Evolutionary conservation across 306 rosid species (phyloP), one percentile per base, ranked within the genome.

Genomic region (Fragaria iinumae): DNA sequence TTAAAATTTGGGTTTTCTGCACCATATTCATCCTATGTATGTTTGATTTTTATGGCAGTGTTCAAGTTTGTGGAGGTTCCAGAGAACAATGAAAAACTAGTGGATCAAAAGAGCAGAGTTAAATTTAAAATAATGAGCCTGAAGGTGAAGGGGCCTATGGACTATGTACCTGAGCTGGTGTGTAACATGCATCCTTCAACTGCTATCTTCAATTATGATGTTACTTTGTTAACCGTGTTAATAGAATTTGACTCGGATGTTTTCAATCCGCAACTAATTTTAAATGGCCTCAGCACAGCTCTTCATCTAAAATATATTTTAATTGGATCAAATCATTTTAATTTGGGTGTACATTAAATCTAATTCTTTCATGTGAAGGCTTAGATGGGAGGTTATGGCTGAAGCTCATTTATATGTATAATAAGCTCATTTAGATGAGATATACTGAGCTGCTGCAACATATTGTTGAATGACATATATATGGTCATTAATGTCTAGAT

Each of bases 81-180:
- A 0, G 99, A 95, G 84, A 89, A 87, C 76, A 92, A 95, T 81
- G 99, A 95, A 87, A 95, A 86, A 75, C 86, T 89, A 17, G 93
- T 83, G 55, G 89, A 86, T 78, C 87, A 92, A 70, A 96, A 86
- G 89, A 89, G 90, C 85, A 87, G 86, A 83, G 96, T 91, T 74
- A 96, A 96, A 81, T 96, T 96, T 87, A 96, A 96, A 88, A 96
- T 92, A 85, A 96, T 92, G 98, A 96, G 98, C 90, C 86, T 96
- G 90, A 96, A 96, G 91, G 98, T 96, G 89, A 87, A 96, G 75
- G 97, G 93, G 82, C 43, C 85, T 60, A 87, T 90, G 82, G 99
- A 96, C 48, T 96, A 96, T 48, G 87, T 92, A 80, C 98, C 99
- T 18, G 99, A 96, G 85, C 88, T 96, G 97, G 99, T 95, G 77